Percentiles rank a stretch among this genome's conserved stretches.
Evolutionary conservation across 805 yeast species (phyloP).

Genomic region (Diddensiella caesifluorescens): DNA sequence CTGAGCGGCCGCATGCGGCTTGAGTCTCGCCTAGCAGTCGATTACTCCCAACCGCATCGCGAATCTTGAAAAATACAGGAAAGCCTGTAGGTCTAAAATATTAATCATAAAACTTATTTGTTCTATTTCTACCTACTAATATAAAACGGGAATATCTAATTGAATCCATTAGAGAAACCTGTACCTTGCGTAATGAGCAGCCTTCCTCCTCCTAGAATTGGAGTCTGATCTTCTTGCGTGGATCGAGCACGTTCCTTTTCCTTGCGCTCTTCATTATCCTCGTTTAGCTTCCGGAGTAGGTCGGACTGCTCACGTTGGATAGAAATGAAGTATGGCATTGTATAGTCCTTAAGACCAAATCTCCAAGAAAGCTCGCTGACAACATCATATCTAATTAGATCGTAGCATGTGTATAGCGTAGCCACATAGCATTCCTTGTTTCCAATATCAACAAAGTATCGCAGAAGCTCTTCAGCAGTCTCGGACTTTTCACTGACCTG

Average conservation of each 20-base stretch:
- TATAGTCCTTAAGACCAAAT: conserved; percentile 73
- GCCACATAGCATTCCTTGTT: conserved; percentile 94
- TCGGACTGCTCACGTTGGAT: conserved; percentile 73
- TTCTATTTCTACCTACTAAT: too few relatives aligned
- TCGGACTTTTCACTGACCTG: conserved; percentile 71
- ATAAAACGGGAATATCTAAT: too few relatives aligned
- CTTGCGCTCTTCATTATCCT: conserved; percentile 66
- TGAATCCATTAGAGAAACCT: conserved; percentile 5
- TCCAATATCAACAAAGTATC: conserved; percentile 93
- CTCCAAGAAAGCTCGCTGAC: conserved; percentile 91
- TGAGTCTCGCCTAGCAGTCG: too few relatives aligned
- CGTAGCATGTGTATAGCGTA: conserved; percentile 79
- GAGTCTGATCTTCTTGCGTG: conserved; percentile 42
- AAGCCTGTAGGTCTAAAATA: too few relatives aligned
- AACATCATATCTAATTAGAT: conserved; percentile 69
- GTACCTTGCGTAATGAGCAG: conserved; percentile 76
- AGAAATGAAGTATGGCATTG: conserved; percentile 88
- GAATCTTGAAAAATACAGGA: too few relatives aligned
- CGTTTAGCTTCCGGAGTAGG: conserved; percentile 56
- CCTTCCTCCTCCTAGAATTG: conserved; percentile 49
- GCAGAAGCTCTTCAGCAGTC: conserved; percentile 81
- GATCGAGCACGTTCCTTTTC: conserved; percentile 44
- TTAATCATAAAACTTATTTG: too few relatives aligned
- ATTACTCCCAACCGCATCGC: too few relatives aligned
- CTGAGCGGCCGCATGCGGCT: too few relatives aligned